Percentiles rank a stretch among this genome's conserved stretches.
Conservation (phyloP, 805 yeast species). For the Yamadazyma philogaea region DNA sequence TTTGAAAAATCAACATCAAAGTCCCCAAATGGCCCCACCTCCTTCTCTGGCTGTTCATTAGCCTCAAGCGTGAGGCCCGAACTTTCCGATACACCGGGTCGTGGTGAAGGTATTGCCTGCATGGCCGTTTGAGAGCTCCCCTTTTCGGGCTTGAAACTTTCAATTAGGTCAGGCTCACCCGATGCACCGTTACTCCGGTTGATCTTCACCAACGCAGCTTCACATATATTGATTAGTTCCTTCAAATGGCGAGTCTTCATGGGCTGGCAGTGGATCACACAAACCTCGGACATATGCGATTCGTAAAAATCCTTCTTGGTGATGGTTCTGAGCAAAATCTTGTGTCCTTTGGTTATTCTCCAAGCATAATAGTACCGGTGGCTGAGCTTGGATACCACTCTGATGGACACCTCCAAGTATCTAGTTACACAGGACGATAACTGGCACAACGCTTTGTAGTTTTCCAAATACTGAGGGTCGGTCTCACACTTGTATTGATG, state of each 20-base stretch:
- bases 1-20: no score
- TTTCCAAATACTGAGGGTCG: slow-evolving; percentile 17
- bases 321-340: slow-evolving; percentile 27
- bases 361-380: slow-evolving; percentile 39
- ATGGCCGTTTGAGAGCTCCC: background rate
- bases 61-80: no score
- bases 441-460: slow-evolving; percentile 19
- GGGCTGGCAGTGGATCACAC: background rate
- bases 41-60: no score
- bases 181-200: slow-evolving; percentile 15
- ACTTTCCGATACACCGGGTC: no score
- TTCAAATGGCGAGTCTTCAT: slow-evolving; percentile 20
- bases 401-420: slow-evolving; percentile 29
- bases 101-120: no score
- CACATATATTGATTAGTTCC: slow-evolving; percentile 27
- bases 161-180: background rate
- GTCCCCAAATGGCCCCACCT: no score
- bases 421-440: slow-evolving; percentile 24
- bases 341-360: slow-evolving; percentile 37
- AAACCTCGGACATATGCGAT: slow-evolving; percentile 11
- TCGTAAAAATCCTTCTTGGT: slow-evolving; percentile 30
- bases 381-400: slow-evolving; percentile 35
- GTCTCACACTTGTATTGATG: slow-evolving; percentile 19
- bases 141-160: background rate
- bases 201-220: slow-evolving; percentile 21